Evolutionary conservation across 192 early-diverging fungal genomes (phyloP).

Genomic region (Endogone sp.): DNA sequence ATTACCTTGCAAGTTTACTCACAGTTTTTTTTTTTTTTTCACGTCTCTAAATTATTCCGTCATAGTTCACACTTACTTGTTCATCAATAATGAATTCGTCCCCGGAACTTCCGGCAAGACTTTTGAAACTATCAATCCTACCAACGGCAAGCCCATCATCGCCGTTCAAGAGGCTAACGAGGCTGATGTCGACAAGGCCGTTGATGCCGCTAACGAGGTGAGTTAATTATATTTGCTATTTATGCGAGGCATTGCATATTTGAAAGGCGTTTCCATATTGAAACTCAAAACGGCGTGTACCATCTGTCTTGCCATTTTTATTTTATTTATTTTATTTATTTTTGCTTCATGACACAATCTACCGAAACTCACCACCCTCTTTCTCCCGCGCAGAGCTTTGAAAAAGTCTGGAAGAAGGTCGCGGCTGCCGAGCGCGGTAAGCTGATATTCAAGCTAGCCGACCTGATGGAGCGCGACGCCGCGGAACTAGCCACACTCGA

Average conservation of each 20-base stretch:
- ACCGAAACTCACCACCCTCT: too few relatives aligned
- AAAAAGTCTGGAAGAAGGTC: slow-evolving; percentile 54
- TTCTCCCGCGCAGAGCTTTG: slow-evolving; percentile 12
- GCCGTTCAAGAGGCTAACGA: slow-evolving; percentile 29
- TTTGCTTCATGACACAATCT: too few relatives aligned
- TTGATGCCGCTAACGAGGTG: slow-evolving; percentile 21
- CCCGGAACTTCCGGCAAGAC: slow-evolving; percentile 27
- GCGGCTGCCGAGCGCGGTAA: slow-evolving; percentile 44
- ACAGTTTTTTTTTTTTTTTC: too few relatives aligned
- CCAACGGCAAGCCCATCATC: slow-evolving; percentile 29
- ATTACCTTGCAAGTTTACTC: too few relatives aligned
- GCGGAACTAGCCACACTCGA: slow-evolving; percentile 54
- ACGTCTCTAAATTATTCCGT: background rate
- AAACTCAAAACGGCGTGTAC: too few relatives aligned
- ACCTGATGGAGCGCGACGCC: slow-evolving; percentile 44
- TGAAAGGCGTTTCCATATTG: too few relatives aligned
- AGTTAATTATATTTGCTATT: too few relatives aligned
- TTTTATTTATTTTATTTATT: too few relatives aligned
- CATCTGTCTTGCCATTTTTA: too few relatives aligned
- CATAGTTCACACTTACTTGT: slow-evolving; percentile 34
- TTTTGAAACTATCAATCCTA: slow-evolving; percentile 34
- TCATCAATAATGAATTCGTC: slow-evolving; percentile 40
- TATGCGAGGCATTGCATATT: too few relatives aligned
- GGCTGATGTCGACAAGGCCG: slow-evolving; percentile 34
- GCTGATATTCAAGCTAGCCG: slow-evolving; percentile 59